Conservation (phyloP, 306 rosid genomes). For the Arachis stenosperma region DNA sequence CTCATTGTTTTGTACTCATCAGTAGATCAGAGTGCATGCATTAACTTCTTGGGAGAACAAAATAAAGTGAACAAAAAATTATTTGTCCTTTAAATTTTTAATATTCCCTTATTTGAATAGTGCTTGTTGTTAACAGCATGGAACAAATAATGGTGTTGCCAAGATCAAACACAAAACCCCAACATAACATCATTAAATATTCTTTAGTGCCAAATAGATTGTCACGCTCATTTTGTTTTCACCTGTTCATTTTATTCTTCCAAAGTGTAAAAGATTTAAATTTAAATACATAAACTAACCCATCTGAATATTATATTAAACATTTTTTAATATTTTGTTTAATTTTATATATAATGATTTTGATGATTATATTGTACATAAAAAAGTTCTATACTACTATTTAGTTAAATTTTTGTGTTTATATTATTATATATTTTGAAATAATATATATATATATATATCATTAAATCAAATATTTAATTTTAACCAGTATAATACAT, state of each 20-base stretch:
- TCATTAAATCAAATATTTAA: too few relatives aligned
- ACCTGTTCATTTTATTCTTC: not conserved
- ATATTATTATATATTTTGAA: too few relatives aligned
- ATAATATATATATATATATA: too few relatives aligned
- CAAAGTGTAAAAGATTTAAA: not conserved
- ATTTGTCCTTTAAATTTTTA: conserved; percentile 19
- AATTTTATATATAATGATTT: too few relatives aligned
- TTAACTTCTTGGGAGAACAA: conserved; percentile 30
- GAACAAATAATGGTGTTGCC: conserved; percentile 7
- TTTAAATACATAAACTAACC: too few relatives aligned
- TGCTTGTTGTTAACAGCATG: not conserved
- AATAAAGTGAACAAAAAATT: conserved; percentile 28
- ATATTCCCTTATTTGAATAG: conserved; percentile 14
- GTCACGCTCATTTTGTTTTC: not conserved
- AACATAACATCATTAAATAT: conserved; percentile 3
- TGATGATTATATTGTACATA: too few relatives aligned
- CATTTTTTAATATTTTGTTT: too few relatives aligned
- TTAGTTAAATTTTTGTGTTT: too few relatives aligned
- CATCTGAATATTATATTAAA: too few relatives aligned
- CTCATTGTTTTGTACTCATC: not conserved
- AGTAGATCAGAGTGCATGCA: conserved; percentile 26
- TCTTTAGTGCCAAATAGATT: not conserved
- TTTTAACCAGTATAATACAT: too few relatives aligned
- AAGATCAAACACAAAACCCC: conserved; percentile 3
- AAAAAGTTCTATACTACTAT: too few relatives aligned